Evolutionary conservation across 805 yeast genomes (phyloP).

Genomic region (Candida nanaspora): DNA sequence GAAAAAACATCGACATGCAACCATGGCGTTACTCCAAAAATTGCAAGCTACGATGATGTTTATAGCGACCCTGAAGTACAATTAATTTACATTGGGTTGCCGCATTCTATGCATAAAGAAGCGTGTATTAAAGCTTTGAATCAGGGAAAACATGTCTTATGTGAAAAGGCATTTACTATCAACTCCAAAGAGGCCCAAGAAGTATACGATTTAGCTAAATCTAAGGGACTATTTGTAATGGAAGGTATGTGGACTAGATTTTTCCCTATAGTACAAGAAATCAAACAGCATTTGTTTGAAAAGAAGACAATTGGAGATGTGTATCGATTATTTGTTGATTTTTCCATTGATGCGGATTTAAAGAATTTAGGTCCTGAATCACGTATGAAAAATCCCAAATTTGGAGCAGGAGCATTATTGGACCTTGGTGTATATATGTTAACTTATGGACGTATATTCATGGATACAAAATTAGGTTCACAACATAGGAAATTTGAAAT

Average conservation of each 20-base stretch:
- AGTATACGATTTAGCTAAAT: slow-evolving; percentile 35
- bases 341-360: slow-evolving; percentile 30
- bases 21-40: slow-evolving; percentile 9
- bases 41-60: slow-evolving; percentile 35
- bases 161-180: slow-evolving; percentile 50
- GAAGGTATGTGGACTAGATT: slow-evolving; percentile 56
- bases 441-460: slow-evolving; percentile 35
- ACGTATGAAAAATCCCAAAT: slow-evolving; percentile 34
- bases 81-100: slow-evolving; percentile 47
- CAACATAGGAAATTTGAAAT: slow-evolving; percentile 16
- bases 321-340: slow-evolving; percentile 35
- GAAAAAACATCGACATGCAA: background rate
- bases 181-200: slow-evolving; percentile 37
- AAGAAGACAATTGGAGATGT: slow-evolving; percentile 38
- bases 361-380: slow-evolving; percentile 24
- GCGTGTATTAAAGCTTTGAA: slow-evolving; percentile 35
- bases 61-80: slow-evolving; percentile 36
- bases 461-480: slow-evolving; percentile 26
- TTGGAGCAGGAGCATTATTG: slow-evolving; percentile 51
- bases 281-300: slow-evolving; percentile 30
- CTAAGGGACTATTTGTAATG: slow-evolving; percentile 40
- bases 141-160: slow-evolving; percentile 41
- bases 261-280: slow-evolving; percentile 36
- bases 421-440: slow-evolving; percentile 49
- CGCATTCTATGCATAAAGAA: slow-evolving; percentile 44